These are phyloP conservation scores for Neurospora intermedia DNA, from an alignment of 495 filamentous ascomycete genomes.

Conservation along the genomic window DNA sequence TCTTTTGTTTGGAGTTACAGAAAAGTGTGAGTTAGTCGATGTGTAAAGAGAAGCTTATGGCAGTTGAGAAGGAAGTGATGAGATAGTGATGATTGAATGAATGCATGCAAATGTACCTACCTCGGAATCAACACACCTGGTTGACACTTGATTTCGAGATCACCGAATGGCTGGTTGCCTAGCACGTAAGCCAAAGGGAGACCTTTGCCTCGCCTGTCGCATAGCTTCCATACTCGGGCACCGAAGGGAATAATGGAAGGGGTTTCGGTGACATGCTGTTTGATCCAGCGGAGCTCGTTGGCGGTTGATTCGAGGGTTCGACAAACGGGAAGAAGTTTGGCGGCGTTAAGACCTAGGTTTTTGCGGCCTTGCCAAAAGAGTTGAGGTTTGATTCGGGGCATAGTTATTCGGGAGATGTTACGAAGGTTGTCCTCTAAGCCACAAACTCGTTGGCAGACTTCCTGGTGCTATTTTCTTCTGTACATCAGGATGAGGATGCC, in stretches of 20 bases:
- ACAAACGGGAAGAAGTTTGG: conserved; percentile 57
- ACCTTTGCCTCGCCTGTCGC: conserved; percentile 48
- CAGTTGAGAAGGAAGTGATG: neutral
- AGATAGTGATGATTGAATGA: neutral
- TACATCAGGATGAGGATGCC: neutral
- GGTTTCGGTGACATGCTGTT: conserved; percentile 36
- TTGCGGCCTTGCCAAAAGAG: conserved; percentile 47
- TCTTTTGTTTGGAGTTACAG: conserved; percentile 1
- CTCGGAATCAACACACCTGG: conserved; percentile 78
- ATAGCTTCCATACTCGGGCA: conserved; percentile 38
- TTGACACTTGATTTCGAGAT: conserved; percentile 64
- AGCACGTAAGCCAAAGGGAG: conserved; percentile 83
- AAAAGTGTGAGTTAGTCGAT: neutral
- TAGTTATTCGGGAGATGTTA: conserved; percentile 18
- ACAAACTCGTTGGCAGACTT: too few relatives aligned
- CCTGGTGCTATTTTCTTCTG: neutral
- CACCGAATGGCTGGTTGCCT: conserved; percentile 79
- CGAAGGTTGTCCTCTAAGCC: neutral
- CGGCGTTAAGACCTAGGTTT: conserved; percentile 46
- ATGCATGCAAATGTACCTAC: conserved; percentile 20
- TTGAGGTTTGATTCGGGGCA: conserved; percentile 64
- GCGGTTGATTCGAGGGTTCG: conserved; percentile 54
- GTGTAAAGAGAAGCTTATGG: neutral
- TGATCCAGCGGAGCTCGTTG: conserved; percentile 83
- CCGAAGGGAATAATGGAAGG: conserved; percentile 5